Base-by-base conservation (phyloP, 2,329 filamentous ascomycete genomes). In the Trichoderma arundinaceum region DNA sequence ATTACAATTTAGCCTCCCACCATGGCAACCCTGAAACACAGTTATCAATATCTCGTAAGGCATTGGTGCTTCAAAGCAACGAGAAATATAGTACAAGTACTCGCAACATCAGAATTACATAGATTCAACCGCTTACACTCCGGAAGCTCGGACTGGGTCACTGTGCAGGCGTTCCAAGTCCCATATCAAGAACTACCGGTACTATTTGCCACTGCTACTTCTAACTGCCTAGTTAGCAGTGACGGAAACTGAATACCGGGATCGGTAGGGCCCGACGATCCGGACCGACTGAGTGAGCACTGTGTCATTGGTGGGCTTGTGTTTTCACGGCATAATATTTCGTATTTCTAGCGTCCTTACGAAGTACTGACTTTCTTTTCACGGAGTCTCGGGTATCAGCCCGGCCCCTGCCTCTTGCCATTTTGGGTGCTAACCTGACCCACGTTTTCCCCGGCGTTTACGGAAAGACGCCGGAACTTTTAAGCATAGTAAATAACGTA, bases 181-280 rank as follows among this genome's bases (percentile, higher is more conserved):
- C 19, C 52, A 28, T 22, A 54, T 44, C 13, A 12, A 6, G 15
- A 13, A 17, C 5, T 2, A n/a, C 17, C 15, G 2, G 19, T 32
- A 57, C 35, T 8, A 43, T 32, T 57, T n/a, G n/a, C 22, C 22
- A 28, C 22, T 4, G 4, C 22, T 28, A 28, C 22, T 28, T 28
- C 22, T 3, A 28, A 28, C 22, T 28, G 4, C 22, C 22, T 28
- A 28, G 13, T 28, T 43, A 15, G 38, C 53, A 57, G n/a, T 12
- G 35, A 8, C n/a, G 9, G 17, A 58, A 6, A 46, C 12, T 12
- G 10, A 33, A 35, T 33, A 44, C 22, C 6, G 41, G 54, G 41
- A 33, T 58, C 54, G 41, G 41, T 22, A 46, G 10, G n/a, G n/a
- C 35, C 58, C 58, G 58, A 62, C 58, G 58, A 52, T 48, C 58